Base-by-base conservation (phyloP, 352 stramenopile species). In the Pythium oligandrum region DNA sequence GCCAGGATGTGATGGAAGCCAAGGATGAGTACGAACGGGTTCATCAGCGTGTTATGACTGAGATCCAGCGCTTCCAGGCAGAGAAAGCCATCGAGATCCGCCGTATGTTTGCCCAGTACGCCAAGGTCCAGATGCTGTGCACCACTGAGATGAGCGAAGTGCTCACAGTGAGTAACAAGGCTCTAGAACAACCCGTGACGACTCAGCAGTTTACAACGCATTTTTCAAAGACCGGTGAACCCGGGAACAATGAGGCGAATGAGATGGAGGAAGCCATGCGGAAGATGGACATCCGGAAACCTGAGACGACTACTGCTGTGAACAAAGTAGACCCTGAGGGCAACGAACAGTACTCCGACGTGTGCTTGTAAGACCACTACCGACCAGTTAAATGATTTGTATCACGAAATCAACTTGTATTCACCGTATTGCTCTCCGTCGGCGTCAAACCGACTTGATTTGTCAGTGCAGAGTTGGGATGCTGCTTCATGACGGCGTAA, bases 1-100 rank as follows among this genome's bases (percentile, higher is more conserved):
- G 68, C 43, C 72, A 83, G 17, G 74, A 86, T 4, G 57, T 89
- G 31, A 57, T 79, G n/a, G 69, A 74, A 3, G 80, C 76, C 40
- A 88, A 89, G 52, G 69, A 77, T 31, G 83, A 90, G 36, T 93
- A 88, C 46, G 80, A 93, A 52, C 64, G 67, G 7, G 73, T 93
- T 39, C 83, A 93, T 50, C 53, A 66, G 42, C 83, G 83, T 46
- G 83, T 93, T n/a, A 83, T 90, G 57, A 69, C 57, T 36, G 83
- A 93, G 58, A 74, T 91, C 46, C 51, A 71, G 49, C 75, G 78
- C 34, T 93, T 91, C 64, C 80, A 83, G 6, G 66, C 63, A 2
- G 78, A 90, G 44, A 93, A 91, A 59, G 73, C 83, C 6, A 57
- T 72, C 51, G 83, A 90, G 65, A 62, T 93, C 40, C 75, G 83